phyloP scores from a whole-genome alignment of 495 filamentous ascomycete genomes.

The Penicillium paxilli region DNA sequence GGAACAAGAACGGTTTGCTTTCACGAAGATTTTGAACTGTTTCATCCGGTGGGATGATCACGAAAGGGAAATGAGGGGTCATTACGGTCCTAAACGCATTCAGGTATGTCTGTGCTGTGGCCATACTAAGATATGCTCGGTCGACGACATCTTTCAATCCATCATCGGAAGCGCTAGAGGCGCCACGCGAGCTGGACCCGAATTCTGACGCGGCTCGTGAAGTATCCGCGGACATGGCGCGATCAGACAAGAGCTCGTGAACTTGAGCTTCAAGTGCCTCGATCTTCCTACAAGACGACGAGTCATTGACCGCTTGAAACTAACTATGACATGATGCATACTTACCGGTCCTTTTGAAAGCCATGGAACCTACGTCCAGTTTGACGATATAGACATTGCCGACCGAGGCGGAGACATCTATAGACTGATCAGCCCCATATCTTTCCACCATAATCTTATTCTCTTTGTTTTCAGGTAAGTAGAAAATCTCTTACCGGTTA shows the following conservation, averaged over 20 bases:
- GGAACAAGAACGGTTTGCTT: constrained; percentile 31
- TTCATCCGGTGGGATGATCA: constrained; percentile 18
- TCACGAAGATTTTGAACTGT: constrained; percentile 17
- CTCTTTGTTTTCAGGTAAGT: too few relatives aligned
- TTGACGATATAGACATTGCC: constrained; percentile 23
- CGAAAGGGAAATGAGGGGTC: constrained; percentile 35
- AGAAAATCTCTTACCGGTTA: constrained; percentile 8
- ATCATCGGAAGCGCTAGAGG: background rate
- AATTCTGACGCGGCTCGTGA: background rate
- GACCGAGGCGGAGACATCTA: constrained; percentile 23
- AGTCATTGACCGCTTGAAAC: background rate
- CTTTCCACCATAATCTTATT: background rate
- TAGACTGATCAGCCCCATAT: background rate
- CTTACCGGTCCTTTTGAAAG: constrained; percentile 26
- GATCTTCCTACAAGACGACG: constrained; percentile 12
- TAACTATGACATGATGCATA: background rate
- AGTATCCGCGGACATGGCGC: constrained; percentile 1
- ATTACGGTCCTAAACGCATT: constrained; percentile 16
- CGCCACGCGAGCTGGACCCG: background rate
- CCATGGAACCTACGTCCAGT: constrained; percentile 25
- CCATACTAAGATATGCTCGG: constrained; percentile 8
- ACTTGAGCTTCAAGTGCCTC: constrained; percentile 23
- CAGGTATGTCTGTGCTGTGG: constrained; percentile 25
- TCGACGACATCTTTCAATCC: constrained; percentile 32
- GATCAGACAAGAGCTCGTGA: constrained; percentile 13